These are phyloP conservation scores for Phytophthora hibernalis DNA, from an alignment of 352 stramenopile species.

Conservation along the genomic window DNA sequence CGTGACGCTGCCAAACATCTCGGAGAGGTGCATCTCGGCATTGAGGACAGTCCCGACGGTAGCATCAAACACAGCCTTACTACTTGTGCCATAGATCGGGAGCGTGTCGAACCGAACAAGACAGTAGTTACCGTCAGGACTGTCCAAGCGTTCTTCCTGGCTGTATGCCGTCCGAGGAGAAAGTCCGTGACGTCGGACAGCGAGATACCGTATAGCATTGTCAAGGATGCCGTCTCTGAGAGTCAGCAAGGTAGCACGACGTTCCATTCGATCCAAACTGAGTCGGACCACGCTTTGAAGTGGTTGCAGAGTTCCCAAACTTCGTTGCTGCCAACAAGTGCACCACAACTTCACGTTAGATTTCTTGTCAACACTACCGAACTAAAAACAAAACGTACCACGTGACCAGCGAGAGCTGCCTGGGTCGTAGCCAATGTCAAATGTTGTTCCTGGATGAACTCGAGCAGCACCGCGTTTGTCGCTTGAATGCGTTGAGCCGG, in stretches of 20 bases:
- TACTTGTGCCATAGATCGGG: conserved; percentile 31
- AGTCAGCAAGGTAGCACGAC: conserved; percentile 25
- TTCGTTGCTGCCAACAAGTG: conserved; percentile 18
- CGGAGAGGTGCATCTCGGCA: conserved; percentile 58
- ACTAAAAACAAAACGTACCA: conserved; percentile 5
- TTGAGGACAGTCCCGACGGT: conserved; percentile 44
- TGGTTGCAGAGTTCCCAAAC: conserved; percentile 13
- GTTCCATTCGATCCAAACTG: conserved; percentile 21
- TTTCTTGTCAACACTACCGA: background rate
- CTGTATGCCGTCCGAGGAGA: conserved; percentile 21
- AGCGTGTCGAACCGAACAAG: conserved; percentile 47
- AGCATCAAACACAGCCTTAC: conserved; percentile 45
- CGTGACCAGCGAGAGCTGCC: conserved; percentile 3
- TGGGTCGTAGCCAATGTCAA: conserved; percentile 25
- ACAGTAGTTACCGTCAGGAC: conserved; percentile 34
- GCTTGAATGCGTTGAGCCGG: conserved; percentile 1
- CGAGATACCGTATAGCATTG: conserved; percentile 33
- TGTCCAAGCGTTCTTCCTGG: conserved; percentile 49
- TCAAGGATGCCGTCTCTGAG: conserved; percentile 35
- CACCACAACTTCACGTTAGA: background rate
- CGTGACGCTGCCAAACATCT: conserved; percentile 53
- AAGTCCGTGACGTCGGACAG: conserved; percentile 25
- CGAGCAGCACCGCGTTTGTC: conserved; percentile 19
- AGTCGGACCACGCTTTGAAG: conserved; percentile 27
- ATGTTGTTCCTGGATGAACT: conserved; percentile 29